Evolutionary conservation across 805 yeast genomes (phyloP), one percentile per base, ranked within the genome.

Genomic region (Ogataea corticis): DNA sequence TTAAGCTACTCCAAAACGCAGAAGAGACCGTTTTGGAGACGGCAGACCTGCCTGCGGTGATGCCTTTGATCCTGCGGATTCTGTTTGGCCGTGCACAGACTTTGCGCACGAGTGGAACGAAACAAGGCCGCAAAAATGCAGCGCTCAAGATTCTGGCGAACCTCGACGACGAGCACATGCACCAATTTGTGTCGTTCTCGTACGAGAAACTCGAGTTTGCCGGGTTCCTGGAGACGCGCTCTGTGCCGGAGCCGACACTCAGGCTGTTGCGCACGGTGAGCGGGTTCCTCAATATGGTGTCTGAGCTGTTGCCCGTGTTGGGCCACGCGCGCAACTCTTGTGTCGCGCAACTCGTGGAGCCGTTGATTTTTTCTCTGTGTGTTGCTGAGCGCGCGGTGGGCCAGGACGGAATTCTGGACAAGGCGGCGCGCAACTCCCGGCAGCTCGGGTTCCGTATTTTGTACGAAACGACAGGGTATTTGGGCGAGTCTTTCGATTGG

Each of bases 11-110:
- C 15, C 73, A 76, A 15, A 72, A 71, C 31, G 69, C 75, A 16
- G 80, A 75, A 4, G 75, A 80, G 7, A 67, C 66, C 14, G 64
- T 73, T 2, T 72, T 90, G 43, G 88, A 85, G 50, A 73, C 70
- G 7, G 71, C 70, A 3, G 97, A 94, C 59, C 68, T 75, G 13
- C 69, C 62, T 2, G 63, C 50, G 1, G 73, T 92, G 2, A 78
- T 89, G 77, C 94, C 95, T 1, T 58, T 87, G 25, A 75, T 90
- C 3, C 61, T 90, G 39, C 70, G 97, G 53, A 83, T 94, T 19
- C 68, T 94, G 16, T 92, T 84, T 65, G 98, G 98, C 7, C 76
- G 96, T 46, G 88, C 90, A 7, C 95, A 88, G 65, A 76, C 83
- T 1, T 73, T 82, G 4, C 76, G 72, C 44, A 70, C 79, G 1